Percentiles rank a stretch among this genome's conserved stretches.
phyloP scores from a whole-genome alignment of 1,284 basidiomycete genomes.

The Wallemia ichthyophaga region DNA sequence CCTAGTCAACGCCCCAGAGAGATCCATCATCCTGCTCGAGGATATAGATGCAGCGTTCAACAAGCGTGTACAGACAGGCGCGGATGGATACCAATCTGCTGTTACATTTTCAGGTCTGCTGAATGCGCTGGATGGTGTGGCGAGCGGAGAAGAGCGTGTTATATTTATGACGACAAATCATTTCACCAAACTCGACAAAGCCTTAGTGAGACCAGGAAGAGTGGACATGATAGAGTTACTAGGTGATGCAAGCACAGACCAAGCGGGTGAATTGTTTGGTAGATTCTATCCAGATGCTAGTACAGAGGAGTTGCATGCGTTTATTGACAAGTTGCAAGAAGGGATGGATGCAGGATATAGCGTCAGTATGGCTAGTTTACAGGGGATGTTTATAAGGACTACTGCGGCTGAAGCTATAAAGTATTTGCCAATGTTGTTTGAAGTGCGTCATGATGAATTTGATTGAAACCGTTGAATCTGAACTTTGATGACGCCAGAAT shows the following conservation, averaged over 20 bases:
- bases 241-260: conserved; percentile 56
- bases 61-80: conserved; percentile 54
- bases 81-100: conserved; percentile 73
- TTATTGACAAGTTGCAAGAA: conserved; percentile 15
- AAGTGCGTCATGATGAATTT: neutral
- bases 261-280: conserved; percentile 48
- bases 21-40: conserved; percentile 75
- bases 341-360: conserved; percentile 22
- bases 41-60: conserved; percentile 97
- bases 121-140: conserved; percentile 91
- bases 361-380: conserved; percentile 75
- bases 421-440: neutral
- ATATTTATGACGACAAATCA: conserved; percentile 99
- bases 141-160: conserved; percentile 84
- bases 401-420: neutral
- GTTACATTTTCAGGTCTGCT: conserved; percentile 94
- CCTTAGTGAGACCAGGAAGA: conserved; percentile 75
- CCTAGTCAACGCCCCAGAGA: conserved; percentile 69
- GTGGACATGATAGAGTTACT: conserved; percentile 64
- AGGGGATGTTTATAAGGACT: conserved; percentile 58
- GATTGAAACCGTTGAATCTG: neutral
- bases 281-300: conserved; percentile 34
- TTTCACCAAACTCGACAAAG: conserved; percentile 42
- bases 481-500: neutral
- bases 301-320: neutral